Base-by-base conservation (phyloP, 208 protist species). In the Porcisia hertigi region DNA sequence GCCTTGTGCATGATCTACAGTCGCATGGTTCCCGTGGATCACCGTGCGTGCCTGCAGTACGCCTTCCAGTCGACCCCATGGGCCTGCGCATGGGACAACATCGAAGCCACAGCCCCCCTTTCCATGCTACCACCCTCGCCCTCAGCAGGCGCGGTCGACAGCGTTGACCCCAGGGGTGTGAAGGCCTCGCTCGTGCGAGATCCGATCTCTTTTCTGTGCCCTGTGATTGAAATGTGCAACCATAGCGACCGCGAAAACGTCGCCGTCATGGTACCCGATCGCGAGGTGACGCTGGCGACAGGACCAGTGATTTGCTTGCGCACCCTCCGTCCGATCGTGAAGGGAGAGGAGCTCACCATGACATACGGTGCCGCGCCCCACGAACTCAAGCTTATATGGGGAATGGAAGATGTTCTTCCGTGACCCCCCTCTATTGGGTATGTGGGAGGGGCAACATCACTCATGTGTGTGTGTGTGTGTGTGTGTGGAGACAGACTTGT, bases 191-290 rank as follows among this genome's bases (percentile, higher is more conserved):
- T 95, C 39, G 85, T 93, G 58, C 75, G 77, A 53, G 86, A 96
- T 45, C 89, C 92, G 49, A 88, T 96, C 58, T 84, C 86, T 6
- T 94, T 96, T 73, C 66, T 96, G 41, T 96, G 92, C 72, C 92
- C 92, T 6, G 74, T 96, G 36, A 91, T 96, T 60, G 92, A 96
- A 75, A 92, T 96, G 89, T 94, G 89, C 81, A 96, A 96, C 73
- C 92, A 96, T 79, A 90, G 89, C 70, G 81, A 81, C 16, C 65
- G 78, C 18, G 92, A 96, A 73, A 96, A 96, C 73, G 92, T 96
- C n/a, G 92, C 92, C 3, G 83, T 96, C 39, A 93, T 96, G 89
- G 92, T 94, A 45, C 86, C 86, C 14, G 84, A 83, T 60, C 47
- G 69, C 54, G 45, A 80, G 36, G 58, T 71, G 25, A 36, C 75